Evolutionary conservation across 2,329 filamentous ascomycete species (phyloP).

Genomic region (Microdochium bolleyi): DNA sequence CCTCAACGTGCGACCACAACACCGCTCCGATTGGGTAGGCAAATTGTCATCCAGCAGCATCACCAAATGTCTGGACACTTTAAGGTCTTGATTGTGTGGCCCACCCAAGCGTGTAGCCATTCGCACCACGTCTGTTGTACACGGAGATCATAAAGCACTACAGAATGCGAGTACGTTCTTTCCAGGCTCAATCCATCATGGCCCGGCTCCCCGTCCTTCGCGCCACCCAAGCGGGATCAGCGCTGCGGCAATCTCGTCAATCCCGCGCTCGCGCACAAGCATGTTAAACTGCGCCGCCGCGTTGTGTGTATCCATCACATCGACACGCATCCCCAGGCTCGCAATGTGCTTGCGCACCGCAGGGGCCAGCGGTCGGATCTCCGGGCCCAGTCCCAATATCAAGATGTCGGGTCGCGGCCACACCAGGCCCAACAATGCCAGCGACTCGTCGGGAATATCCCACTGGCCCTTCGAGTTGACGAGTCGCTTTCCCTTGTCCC

Average conservation of each 20-base stretch:
- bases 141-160: too few relatives aligned
- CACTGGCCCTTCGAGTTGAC: slow-evolving; percentile 75
- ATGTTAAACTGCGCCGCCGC: slow-evolving; percentile 93
- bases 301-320: slow-evolving; percentile 87
- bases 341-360: slow-evolving; percentile 65
- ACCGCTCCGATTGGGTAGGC: background rate
- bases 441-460: slow-evolving; percentile 62
- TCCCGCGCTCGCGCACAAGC: slow-evolving; percentile 85
- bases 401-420: slow-evolving; percentile 90
- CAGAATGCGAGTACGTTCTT: too few relatives aligned
- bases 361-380: slow-evolving; percentile 69
- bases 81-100: too few relatives aligned
- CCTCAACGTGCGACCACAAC: background rate
- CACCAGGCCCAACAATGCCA: slow-evolving; percentile 68
- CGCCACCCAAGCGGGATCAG: slow-evolving; percentile 81
- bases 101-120: too few relatives aligned
- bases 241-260: slow-evolving; percentile 77
- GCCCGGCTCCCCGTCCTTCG: slow-evolving; percentile 42
- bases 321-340: slow-evolving; percentile 73
- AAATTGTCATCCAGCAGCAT: background rate
- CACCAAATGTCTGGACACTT: too few relatives aligned
- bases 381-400: slow-evolving; percentile 76
- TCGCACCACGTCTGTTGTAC: too few relatives aligned
- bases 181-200: background rate
- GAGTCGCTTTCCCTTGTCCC: slow-evolving; percentile 35